Base-by-base conservation (phyloP, 345 rosid species). In the Pistacia vera region DNA sequence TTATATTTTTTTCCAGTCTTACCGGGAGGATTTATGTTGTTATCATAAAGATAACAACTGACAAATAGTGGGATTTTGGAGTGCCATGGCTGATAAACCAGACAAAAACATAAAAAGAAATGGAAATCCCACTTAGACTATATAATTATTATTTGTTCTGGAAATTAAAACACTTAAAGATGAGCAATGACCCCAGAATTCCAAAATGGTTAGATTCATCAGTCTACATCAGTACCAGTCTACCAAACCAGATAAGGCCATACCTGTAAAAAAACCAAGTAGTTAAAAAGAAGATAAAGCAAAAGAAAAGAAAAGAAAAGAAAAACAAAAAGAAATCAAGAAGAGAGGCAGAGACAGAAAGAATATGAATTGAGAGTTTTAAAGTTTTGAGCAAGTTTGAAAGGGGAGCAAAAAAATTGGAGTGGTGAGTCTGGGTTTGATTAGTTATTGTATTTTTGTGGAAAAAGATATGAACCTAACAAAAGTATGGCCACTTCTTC, bases 241-340 rank as follows among this genome's bases (percentile, higher is more conserved):
- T 49, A 28, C 33, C 57, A 14, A 1, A 41, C 46, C 11, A 12
- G 36, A 25, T 5, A 48, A 11, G 30, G 2, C 17, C 70, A 2
- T 8, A 38, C 8, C 10, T n/a, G 63, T 36, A 51, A 12, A 30
- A 30, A 70, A 41, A 22, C 9, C 28, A 61, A 48, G 30, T 16
- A 3, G 16, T 59, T 61, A 44, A 61, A 72, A 72, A 59, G 75
- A 72, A 72, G 59, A 61, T 59, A 72, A 72, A 72, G 75, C n/a
- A 61, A 72, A 72, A 17, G 30, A 59, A 72, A 61, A 59, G 75
- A 72, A 72, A 46, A 61, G 67, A 72, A 72, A 59, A 66, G n/a
- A 25, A 61, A 72, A 72, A 18, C 12, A 28, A 48, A 18, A 4
- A 16, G 18, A 12, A 51, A 13, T 11, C 11, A 52, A 28, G 12